Percentiles rank a stretch among this genome's conserved stretches.
phyloP scores from a whole-genome alignment of 768 basidiomycete genomes.

The Amanita rubescens region DNA sequence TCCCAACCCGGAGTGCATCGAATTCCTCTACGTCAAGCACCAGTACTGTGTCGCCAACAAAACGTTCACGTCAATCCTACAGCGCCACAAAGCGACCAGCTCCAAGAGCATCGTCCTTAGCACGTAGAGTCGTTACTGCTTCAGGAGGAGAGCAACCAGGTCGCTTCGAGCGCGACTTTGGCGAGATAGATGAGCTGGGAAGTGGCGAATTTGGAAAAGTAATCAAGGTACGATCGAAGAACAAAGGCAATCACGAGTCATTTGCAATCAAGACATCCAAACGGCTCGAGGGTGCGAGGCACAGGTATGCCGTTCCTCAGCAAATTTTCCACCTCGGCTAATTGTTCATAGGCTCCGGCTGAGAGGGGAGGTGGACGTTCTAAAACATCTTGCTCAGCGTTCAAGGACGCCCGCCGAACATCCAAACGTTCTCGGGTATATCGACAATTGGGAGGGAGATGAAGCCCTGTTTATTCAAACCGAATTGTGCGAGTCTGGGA shows the following conservation, averaged over 20 bases:
- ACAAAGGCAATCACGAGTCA: conserved; percentile 39
- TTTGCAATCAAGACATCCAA: conserved; percentile 95
- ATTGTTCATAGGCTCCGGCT: conserved; percentile 58
- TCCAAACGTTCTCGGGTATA: conserved; percentile 82
- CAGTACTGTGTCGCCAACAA: conserved; percentile 39
- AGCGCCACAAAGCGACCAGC: conserved; percentile 17
- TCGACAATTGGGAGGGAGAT: conserved; percentile 96
- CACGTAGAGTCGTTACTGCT: conserved; percentile 30
- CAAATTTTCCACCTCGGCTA: conserved; percentile 19
- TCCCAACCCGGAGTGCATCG: conserved; percentile 44
- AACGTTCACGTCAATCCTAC: conserved; percentile 25
- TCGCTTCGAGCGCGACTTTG: conserved; percentile 75
- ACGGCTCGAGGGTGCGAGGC: conserved; percentile 83
- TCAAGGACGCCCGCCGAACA: conserved; percentile 43
- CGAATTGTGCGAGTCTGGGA: conserved; percentile 90
- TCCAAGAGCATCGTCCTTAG: conserved; percentile 15
- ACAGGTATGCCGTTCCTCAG: conserved; percentile 54
- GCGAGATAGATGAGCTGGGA: conserved; percentile 75
- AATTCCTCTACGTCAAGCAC: conserved; percentile 42
- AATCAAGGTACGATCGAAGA: conserved; percentile 73
- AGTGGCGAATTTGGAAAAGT: conserved; percentile 93
- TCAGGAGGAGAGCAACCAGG: conserved; percentile 47
- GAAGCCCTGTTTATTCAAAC: conserved; percentile 87
- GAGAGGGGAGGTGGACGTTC: conserved; percentile 89
- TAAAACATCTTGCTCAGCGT: conserved; percentile 59